Base-by-base conservation (phyloP, 495 filamentous ascomycete species). In the Daldinia grandis region DNA sequence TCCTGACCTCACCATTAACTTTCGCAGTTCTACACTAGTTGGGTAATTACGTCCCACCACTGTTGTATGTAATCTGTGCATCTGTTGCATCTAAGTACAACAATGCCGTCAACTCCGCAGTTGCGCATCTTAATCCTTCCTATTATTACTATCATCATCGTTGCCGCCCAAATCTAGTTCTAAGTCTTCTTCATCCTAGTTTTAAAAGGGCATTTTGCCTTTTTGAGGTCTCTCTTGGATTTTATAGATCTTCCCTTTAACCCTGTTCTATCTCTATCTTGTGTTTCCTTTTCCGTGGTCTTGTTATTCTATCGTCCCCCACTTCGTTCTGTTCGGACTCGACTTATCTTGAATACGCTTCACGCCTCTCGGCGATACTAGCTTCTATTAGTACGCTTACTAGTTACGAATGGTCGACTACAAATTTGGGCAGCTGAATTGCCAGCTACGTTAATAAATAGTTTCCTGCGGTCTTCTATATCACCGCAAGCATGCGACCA, bases 401-500 rank as follows among this genome's bases (percentile, higher is more conserved):
- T 53, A 6, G 24, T 49, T 49, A 55, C 72, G 75, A 66, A 77
- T 77, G 75, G 66, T 68, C 40, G 49, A 60, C 73, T 69, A 62
- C 21, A 62, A 28, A 61, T 57, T 63, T 51, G 35, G 49, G 55
- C 33, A 68, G 75, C 75, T 77, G 73, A 71, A 71, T 70, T 72
- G 28, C 73, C 73, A 75, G 75, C 75, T 75, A 70, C 65, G 65
- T 72, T 70, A 37, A 66, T 27, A 51, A 54, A 47, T 24, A 17
- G 47, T 58, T 58, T 38, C 51, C 51, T 47, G 14, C 24, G 24
- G 33, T 37, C 15, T 21, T 21, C 19, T 15, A 25, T 37, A 40
- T 14, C 37, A 63, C 65, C 58, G 65, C 50, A 66, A 80, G 69
- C 73, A 85, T 85, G 83, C 81, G 83, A 55, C 74, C 81, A 24